Base-by-base conservation (phyloP, 257 asterid genomes). In the Salvia rosmarinus region DNA sequence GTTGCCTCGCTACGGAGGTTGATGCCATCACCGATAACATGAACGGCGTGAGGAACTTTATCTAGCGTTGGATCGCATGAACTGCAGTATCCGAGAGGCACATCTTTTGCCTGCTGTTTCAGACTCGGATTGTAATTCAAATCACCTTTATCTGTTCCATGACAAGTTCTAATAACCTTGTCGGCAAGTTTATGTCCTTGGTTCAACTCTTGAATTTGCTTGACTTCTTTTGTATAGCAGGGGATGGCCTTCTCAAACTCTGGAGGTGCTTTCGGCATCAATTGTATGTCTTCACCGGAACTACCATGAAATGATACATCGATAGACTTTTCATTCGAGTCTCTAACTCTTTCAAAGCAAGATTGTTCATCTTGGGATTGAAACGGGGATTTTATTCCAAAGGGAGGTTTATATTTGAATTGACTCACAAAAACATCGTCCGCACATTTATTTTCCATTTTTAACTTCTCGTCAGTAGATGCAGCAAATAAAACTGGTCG, bases 391-490 rank as follows among this genome's bases (percentile, higher is more conserved):
- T 80, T 81, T 10, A 55, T 74, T 16, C 47, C 68, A 2, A 37
- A 37, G 71, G 63, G 69, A 74, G 67, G 64, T 54, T n/a, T 34
- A 32, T 9, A 16, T 17, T 14, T 40, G 30, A 72, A 78, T 43
- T 19, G 64, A 40, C 28, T 17, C 44, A 61, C 63, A 5, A 59
- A 25, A 23, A 12, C 71, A 62, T 68, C 78, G 71, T 40, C 66
- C n/a, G 60, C 73, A 8, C 46, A 50, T 52, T 50, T 58, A 57
- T 62, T 67, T 49, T 75, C 81, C 20, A 32, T 3, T 19, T 54
- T 68, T 40, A 68, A 71, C 63, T 83, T 83, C 81, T 82, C 72
- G n/a, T 85, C 87, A 54, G 75, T 46, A 39, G 87, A 77, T 32
- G 82, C 84, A 46, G 75, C 62, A 28, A 82, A 52, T 52, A 55